Conservation (phyloP, 1,284 basidiomycete species). For the Termitomyces sp. region DNA sequence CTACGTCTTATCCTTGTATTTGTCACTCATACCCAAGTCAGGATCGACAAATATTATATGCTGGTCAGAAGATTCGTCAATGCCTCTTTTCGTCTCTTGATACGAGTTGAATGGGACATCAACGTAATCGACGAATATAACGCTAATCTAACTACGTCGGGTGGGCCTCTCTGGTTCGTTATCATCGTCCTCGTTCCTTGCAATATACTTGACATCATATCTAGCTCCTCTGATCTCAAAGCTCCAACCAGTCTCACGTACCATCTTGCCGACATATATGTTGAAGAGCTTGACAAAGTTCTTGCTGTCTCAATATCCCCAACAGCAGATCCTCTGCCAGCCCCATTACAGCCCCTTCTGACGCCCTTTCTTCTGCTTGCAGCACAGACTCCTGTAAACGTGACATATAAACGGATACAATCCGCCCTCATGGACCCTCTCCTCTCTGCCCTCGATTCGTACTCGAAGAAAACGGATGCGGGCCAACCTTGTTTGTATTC, state of each 20-base stretch:
- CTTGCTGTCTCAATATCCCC: conserved; percentile 25
- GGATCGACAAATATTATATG: conserved; percentile 97
- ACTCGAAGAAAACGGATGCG: conserved; percentile 21
- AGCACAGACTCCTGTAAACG: conserved; percentile 57
- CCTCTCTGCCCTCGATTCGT: conserved; percentile 40
- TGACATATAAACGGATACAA: conserved; percentile 68
- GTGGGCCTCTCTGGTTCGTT: conserved; percentile 74
- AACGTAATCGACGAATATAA: conserved; percentile 58
- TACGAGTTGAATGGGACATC: conserved; percentile 65
- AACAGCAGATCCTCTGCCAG: conserved; percentile 32
- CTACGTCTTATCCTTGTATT: not conserved
- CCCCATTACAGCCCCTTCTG: conserved; percentile 57
- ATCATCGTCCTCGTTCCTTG: conserved; percentile 20
- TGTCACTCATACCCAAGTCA: conserved; percentile 28
- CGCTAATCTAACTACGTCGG: conserved; percentile 53
- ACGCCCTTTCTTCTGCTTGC: conserved; percentile 66
- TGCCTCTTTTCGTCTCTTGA: conserved; percentile 78
- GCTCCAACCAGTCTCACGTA: conserved; percentile 79
- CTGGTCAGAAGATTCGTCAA: conserved; percentile 87
- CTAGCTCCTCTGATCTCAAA: conserved; percentile 66
- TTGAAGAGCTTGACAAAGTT: conserved; percentile 86
- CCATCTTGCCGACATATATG: conserved; percentile 87
- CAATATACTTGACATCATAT: conserved; percentile 4
- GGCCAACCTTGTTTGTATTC: conserved; percentile 27
- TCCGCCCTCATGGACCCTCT: conserved; percentile 64